These are phyloP conservation scores for Pancytospora philotis DNA, from an alignment of 371 early-diverging fungal species.

Conservation along the genomic window DNA sequence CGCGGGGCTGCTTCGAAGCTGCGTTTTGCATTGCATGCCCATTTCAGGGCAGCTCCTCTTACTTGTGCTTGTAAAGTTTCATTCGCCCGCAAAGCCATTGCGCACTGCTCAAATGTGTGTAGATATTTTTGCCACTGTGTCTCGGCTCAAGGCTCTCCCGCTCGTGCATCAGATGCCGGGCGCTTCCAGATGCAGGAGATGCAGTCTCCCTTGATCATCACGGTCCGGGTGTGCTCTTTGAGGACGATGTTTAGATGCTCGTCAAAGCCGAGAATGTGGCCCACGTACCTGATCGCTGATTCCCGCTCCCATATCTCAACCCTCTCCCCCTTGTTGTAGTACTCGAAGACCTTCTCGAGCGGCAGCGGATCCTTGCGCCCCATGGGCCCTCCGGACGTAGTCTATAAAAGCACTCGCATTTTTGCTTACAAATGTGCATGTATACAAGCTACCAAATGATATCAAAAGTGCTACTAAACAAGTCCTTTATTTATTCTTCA, in stretches of 20 bases:
- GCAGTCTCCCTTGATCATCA: conserved; percentile 41
- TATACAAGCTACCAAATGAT: neutral
- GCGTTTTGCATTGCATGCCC: too few species aligned
- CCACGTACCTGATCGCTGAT: conserved; percentile 5
- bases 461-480: neutral
- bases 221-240: conserved; percentile 3
- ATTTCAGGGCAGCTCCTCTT: too few species aligned
- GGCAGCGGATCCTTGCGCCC: conserved; percentile 1
- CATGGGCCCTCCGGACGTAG: neutral
- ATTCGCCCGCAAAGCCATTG: too few species aligned
- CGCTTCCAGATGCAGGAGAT: conserved; percentile 6
- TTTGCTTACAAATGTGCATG: neutral
- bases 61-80: too few species aligned
- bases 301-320: conserved; percentile 31
- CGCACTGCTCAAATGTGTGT: too few species aligned
- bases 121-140: too few species aligned
- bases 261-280: conserved; percentile 39
- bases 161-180: too few species aligned
- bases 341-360: conserved; percentile 30
- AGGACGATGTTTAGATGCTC: conserved; percentile 42
- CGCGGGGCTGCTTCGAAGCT: too few species aligned
- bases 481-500: neutral
- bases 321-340: neutral
- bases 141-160: too few species aligned
- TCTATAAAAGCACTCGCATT: neutral